phyloP scores from a whole-genome alignment of 805 yeast species.

The Pichia manshurica region DNA sequence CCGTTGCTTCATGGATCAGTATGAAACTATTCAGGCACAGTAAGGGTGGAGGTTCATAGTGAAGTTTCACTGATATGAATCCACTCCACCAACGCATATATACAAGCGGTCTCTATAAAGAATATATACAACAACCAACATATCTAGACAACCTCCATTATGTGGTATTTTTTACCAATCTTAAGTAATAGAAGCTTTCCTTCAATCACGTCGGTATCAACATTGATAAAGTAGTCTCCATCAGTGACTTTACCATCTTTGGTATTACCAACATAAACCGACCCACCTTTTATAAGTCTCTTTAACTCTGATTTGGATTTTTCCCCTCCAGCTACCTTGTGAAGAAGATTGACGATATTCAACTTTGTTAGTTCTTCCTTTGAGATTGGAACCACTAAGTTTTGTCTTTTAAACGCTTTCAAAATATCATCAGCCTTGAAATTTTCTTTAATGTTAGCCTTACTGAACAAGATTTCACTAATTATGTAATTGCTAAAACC shows the following conservation, averaged over 20 bases:
- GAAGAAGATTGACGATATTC: conserved; percentile 48
- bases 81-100: no score
- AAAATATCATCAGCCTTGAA: conserved; percentile 45
- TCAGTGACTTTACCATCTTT: conserved; percentile 43
- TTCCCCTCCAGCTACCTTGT: conserved; percentile 42
- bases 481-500: conserved; percentile 64
- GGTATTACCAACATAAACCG: conserved; percentile 63
- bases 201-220: conserved; percentile 47
- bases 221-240: conserved; percentile 42
- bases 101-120: neutral
- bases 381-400: conserved; percentile 39
- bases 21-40: conserved; percentile 77
- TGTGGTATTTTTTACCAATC: conserved; percentile 67
- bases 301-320: conserved; percentile 33
- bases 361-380: conserved; percentile 27
- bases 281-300: conserved; percentile 61
- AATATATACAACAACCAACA: no score
- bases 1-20: conserved; percentile 70
- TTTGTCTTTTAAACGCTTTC: conserved; percentile 52
- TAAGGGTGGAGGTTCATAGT: conserved; percentile 45
- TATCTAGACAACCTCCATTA: conserved; percentile 37
- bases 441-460: conserved; percentile 26
- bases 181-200: conserved; percentile 58
- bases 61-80: no score
- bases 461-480: conserved; percentile 55